Evolutionary conservation across 805 yeast genomes (phyloP), one percentile per base, ranked within the genome.

Genomic region (Jamesozyma jinghongensis): DNA sequence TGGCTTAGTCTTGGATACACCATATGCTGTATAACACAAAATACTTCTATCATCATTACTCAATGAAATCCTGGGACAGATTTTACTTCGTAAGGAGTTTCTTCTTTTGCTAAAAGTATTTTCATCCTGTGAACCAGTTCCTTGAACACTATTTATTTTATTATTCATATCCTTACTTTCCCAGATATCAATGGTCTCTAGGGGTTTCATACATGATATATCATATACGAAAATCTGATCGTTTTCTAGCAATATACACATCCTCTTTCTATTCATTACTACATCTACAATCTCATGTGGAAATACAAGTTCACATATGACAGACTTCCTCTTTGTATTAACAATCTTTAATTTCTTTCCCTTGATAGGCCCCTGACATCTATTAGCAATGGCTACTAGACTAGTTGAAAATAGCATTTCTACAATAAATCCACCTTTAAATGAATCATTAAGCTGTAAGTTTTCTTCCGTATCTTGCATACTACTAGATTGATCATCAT

Each of bases 351-450:
- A 65, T 48, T 78, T 73, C 36, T 84, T 65, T 4, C 81, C 75
- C 25, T 80, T 73, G 14, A 78, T 70, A 2, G 70, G 52, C 4
- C 83, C 79, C 46, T 74, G 81, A 41, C 79, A 85, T 38, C 76
- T 65, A 6, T 87, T 90, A 2, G 85, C 94, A 5, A 85, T 66
- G 0, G 94, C 96, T 19, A 92, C 74, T 30, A 90, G 68, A 5
- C 94, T 82, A 0, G 97, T 86, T 33, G 87, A 73, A 55, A 87
- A 90, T 19, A 90, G 73, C 97, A 92, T 88, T 57, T 87, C 95
- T 10, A 86, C 79, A 1, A 84, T 71, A 20, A 55, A 46, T 19
- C 46, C 44, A 11, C 30, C 34, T 7, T 28, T 18, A 20, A 8
- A 12, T 3, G 16, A 19, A 6, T 27, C 34, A 27, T 32, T 41